Conservation (phyloP, 2,329 filamentous ascomycete species). For the Hymenoscyphus fraxineus region DNA sequence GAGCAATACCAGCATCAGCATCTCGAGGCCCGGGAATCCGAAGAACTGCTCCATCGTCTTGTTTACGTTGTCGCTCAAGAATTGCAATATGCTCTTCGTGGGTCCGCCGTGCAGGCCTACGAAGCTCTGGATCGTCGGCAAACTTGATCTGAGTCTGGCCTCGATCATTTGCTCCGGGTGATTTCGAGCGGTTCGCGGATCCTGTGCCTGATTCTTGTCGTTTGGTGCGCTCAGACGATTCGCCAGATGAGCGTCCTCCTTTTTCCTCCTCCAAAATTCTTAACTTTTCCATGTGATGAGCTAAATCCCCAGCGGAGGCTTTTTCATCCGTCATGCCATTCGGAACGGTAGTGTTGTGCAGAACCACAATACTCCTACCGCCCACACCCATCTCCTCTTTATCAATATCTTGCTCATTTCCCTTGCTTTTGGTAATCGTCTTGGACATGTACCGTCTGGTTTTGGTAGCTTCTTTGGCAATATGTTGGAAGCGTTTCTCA, state of each 20-base stretch:
- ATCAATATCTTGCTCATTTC: constrained; percentile 42
- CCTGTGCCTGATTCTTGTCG: constrained; percentile 18
- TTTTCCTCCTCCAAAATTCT: constrained; percentile 20
- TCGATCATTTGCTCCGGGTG: constrained; percentile 10
- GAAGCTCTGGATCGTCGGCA: constrained; percentile 48
- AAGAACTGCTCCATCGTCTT: constrained; percentile 67
- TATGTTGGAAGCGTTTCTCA: constrained; percentile 86
- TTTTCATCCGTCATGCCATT: constrained; percentile 57
- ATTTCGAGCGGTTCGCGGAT: constrained; percentile 13
- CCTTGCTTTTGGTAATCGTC: constrained; percentile 53
- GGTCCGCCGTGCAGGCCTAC: constrained; percentile 49
- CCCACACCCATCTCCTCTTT: constrained; percentile 56
- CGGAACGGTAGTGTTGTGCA: constrained; percentile 53
- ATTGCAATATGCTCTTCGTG: constrained; percentile 85
- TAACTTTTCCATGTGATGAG: constrained; percentile 19
- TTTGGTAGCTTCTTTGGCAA: constrained; percentile 68
- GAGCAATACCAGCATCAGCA: constrained; percentile 76
- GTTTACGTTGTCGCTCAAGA: constrained; percentile 75
- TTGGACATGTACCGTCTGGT: constrained; percentile 62
- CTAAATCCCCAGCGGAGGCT: constrained; percentile 38
- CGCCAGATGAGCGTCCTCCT: constrained; percentile 16
- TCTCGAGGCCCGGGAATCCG: constrained; percentile 91
- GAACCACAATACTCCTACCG: constrained; percentile 61
- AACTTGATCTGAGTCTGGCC: constrained; percentile 51
- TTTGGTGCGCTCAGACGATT: constrained; percentile 16